These are phyloP conservation scores for Pseudogymnoascus sp. DNA, from an alignment of 2,329 filamentous ascomycete genomes.

Conservation along the genomic window DNA sequence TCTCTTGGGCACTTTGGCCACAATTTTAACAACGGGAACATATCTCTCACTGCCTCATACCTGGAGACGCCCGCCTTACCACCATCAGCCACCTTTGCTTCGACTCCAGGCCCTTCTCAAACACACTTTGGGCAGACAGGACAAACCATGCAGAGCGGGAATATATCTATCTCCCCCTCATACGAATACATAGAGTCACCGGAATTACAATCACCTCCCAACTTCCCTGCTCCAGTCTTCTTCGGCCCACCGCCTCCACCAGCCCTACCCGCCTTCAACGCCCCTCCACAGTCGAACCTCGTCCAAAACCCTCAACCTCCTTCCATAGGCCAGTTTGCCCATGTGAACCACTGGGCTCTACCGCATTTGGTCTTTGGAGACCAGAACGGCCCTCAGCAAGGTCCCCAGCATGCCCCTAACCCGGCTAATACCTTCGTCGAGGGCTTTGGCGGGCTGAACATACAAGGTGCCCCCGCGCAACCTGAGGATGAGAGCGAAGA, in stretches of 20 bases:
- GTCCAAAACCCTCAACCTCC: neutral
- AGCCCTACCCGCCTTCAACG: neutral
- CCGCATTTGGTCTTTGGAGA: neutral
- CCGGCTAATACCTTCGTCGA: neutral
- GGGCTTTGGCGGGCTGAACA: neutral
- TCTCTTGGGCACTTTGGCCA: neutral
- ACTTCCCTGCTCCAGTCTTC: neutral
- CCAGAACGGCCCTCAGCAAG: neutral
- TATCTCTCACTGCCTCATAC: neutral
- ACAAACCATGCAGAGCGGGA: neutral
- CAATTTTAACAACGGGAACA: neutral
- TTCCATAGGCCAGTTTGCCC: neutral
- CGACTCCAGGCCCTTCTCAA: neutral
- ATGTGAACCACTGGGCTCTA: conserved; percentile 1
- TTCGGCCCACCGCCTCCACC: conserved; percentile 1
- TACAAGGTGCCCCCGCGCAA: neutral
- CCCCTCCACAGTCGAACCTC: neutral
- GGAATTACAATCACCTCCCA: neutral
- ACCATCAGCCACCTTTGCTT: neutral
- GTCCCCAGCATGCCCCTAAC: neutral
- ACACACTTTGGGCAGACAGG: neutral
- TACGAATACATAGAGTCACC: neutral
- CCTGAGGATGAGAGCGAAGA: neutral
- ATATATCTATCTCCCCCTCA: neutral
- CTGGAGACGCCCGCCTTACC: neutral